Percentiles rank a stretch among this genome's conserved stretches.
Conservation (phyloP, 352 stramenopile species). For the Phytophthora pisi region DNA sequence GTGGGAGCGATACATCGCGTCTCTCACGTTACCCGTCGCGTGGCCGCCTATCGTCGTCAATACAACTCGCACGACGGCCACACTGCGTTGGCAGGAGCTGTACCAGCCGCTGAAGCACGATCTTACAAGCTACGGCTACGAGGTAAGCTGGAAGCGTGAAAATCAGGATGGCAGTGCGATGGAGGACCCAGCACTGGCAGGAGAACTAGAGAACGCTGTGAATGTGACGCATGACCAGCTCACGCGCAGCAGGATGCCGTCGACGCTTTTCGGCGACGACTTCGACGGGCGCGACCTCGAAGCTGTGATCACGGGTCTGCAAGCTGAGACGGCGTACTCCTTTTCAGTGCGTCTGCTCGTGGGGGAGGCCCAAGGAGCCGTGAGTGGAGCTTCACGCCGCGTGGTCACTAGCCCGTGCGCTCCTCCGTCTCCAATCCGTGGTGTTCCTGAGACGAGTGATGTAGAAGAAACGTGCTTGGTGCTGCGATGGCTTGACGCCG, state of each 20-base stretch:
- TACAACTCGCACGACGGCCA: conserved; percentile 52
- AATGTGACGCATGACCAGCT: conserved; percentile 65
- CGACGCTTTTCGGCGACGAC: conserved; percentile 71
- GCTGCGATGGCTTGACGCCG: conserved; percentile 61
- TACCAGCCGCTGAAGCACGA: conserved; percentile 66
- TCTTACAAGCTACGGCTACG: conserved; percentile 68
- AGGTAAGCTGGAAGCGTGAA: conserved; percentile 61
- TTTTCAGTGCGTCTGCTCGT: conserved; percentile 78
- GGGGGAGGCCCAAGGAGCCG: conserved; percentile 53
- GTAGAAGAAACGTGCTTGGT: conserved; percentile 42
- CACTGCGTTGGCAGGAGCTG: conserved; percentile 77
- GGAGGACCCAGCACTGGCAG: conserved; percentile 1
- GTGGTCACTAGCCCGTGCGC: conserved; percentile 50
- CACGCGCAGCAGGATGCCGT: conserved; percentile 64
- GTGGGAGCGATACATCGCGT: conserved; percentile 68
- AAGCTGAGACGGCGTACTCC: conserved; percentile 65
- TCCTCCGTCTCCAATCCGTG: conserved; percentile 43
- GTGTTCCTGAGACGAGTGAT: conserved; percentile 38
- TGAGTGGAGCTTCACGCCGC: conserved; percentile 55
- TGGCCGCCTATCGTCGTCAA: conserved; percentile 68
- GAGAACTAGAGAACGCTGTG: conserved; percentile 27
- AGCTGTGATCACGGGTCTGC: conserved; percentile 51
- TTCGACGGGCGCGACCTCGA: conserved; percentile 84
- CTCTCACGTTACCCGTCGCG: conserved; percentile 72
- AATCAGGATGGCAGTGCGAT: conserved; percentile 7